phyloP scores from a whole-genome alignment of 1,139 yeast species.

The Saccharomyces hybrid region DNA sequence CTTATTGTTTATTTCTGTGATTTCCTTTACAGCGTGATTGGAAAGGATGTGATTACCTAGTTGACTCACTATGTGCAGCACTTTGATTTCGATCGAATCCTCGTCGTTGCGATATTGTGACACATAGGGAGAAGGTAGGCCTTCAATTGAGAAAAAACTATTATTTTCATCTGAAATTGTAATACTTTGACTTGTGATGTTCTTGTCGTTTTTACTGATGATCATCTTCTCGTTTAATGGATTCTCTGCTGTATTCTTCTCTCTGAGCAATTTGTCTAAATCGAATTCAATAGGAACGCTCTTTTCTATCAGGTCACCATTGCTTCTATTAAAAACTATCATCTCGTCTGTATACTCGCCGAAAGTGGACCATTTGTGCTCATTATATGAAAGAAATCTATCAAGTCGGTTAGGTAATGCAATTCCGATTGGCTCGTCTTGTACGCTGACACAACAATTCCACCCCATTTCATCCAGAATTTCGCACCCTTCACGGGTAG shows the following conservation, averaged over 20 bases:
- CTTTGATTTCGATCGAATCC: slow-evolving; percentile 31
- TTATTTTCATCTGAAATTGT: slow-evolving; percentile 10
- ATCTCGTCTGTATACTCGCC: slow-evolving; percentile 16
- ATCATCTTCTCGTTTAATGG: slow-evolving; percentile 12
- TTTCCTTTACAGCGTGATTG: slow-evolving; percentile 56
- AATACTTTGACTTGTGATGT: slow-evolving; percentile 9
- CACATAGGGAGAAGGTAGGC: neutral
- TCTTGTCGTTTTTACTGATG: slow-evolving; percentile 10
- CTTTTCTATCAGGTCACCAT: slow-evolving; percentile 14
- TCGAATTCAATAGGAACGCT: slow-evolving; percentile 15
- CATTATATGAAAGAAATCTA: slow-evolving; percentile 24
- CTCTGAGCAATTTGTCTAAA: slow-evolving; percentile 16
- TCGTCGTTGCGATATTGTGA: neutral
- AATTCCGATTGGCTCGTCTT: slow-evolving; percentile 48
- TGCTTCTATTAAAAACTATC: slow-evolving; percentile 14
- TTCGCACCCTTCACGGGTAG: slow-evolving; percentile 74
- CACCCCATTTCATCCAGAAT: slow-evolving; percentile 78
- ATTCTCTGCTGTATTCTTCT: slow-evolving; percentile 18
- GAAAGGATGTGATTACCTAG: slow-evolving; percentile 57
- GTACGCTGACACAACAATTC: slow-evolving; percentile 52
- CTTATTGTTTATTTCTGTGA: slow-evolving; percentile 48
- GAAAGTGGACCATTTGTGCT: slow-evolving; percentile 17
- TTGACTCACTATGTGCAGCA: slow-evolving; percentile 53
- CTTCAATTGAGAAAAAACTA: slow-evolving; percentile 9
- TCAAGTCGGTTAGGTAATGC: slow-evolving; percentile 43